Percentiles rank a stretch among this genome's conserved stretches.
Conservation (phyloP, 2,329 filamentous ascomycete genomes). For the Stenocarpella maydis region DNA sequence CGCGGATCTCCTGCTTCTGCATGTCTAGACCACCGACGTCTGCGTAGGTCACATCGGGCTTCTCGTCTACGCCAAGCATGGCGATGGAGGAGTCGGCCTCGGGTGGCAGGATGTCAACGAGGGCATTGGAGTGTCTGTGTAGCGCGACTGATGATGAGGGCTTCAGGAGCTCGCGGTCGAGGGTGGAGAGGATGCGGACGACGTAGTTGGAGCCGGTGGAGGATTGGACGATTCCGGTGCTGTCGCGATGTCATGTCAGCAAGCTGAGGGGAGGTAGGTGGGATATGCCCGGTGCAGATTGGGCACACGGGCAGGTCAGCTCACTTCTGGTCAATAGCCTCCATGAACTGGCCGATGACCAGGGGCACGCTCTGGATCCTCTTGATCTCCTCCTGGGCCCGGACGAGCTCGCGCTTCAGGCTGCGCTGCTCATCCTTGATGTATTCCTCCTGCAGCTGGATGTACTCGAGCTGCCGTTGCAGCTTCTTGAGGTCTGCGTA, state of each 20-base stretch:
- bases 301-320: slow-evolving; percentile 42
- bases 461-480: slow-evolving; percentile 96
- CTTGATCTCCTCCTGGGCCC: slow-evolving; percentile 99
- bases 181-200: slow-evolving; percentile 95
- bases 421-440: slow-evolving; percentile 99
- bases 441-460: slow-evolving; percentile 98
- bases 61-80: slow-evolving; percentile 96
- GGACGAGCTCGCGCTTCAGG: slow-evolving; percentile 94
- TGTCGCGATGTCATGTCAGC: slow-evolving; percentile 48
- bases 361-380: slow-evolving; percentile 97
- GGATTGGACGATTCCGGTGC: slow-evolving; percentile 97
- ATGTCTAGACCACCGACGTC: slow-evolving; percentile 98
- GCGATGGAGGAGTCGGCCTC: slow-evolving; percentile 99
- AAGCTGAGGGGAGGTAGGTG: neutral
- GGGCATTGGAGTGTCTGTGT: slow-evolving; percentile 96
- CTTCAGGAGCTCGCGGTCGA: slow-evolving; percentile 98
- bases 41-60: slow-evolving; percentile 97
- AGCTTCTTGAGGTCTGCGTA: slow-evolving; percentile 97
- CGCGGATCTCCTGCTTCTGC: slow-evolving; percentile 99
- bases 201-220: slow-evolving; percentile 99
- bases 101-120: slow-evolving; percentile 98
- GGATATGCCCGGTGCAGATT: slow-evolving; percentile 1
- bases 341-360: slow-evolving; percentile 99
- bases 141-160: slow-evolving; percentile 97
- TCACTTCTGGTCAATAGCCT: slow-evolving; percentile 99